A percentile compares a stretch with the other conserved stretches of the same genome.
These are phyloP conservation scores for Senecio squalidus DNA, from an alignment of 140 eudicot species.

Conservation along the genomic window DNA sequence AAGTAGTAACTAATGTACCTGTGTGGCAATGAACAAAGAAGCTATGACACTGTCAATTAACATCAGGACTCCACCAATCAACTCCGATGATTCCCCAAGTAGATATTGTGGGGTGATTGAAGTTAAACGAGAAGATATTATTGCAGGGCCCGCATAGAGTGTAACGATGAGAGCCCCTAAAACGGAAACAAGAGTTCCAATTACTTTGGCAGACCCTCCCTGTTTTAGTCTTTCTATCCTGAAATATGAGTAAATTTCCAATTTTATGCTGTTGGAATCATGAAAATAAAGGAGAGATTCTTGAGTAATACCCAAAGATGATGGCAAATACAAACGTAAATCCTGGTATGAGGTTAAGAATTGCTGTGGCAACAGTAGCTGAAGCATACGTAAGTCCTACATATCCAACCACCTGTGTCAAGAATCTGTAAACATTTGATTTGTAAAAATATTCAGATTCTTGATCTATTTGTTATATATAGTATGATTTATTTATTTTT, in stretches of 20 bases:
- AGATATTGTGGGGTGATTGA: constrained; percentile 6
- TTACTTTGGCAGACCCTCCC: constrained; percentile 42
- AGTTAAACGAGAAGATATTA: constrained; percentile 17
- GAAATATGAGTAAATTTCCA: constrained; percentile 7
- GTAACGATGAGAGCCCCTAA: constrained; percentile 62
- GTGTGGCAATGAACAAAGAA: constrained; percentile 38
- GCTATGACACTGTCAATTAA: constrained; percentile 40
- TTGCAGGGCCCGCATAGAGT: constrained; percentile 48
- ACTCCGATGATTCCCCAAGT: constrained; percentile 29
- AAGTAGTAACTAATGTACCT: constrained; percentile 28
- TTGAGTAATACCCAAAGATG: constrained; percentile 47
- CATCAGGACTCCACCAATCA: constrained; percentile 57
- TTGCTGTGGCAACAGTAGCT: constrained; percentile 56
- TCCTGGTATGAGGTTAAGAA: constrained; percentile 71
- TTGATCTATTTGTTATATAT: background rate
- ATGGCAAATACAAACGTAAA: constrained; percentile 68
- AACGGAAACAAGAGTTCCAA: constrained; percentile 54
- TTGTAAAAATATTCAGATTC: background rate
- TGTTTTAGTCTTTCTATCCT: constrained; percentile 49
- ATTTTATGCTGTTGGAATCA: background rate
- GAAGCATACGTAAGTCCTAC: constrained; percentile 52
- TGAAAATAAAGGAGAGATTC: background rate
- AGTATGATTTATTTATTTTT: background rate
- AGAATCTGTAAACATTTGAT: constrained; percentile 24
- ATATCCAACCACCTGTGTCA: constrained; percentile 52